Conservation (phyloP, 257 asterid species). For the Solanum verrucosum region DNA sequence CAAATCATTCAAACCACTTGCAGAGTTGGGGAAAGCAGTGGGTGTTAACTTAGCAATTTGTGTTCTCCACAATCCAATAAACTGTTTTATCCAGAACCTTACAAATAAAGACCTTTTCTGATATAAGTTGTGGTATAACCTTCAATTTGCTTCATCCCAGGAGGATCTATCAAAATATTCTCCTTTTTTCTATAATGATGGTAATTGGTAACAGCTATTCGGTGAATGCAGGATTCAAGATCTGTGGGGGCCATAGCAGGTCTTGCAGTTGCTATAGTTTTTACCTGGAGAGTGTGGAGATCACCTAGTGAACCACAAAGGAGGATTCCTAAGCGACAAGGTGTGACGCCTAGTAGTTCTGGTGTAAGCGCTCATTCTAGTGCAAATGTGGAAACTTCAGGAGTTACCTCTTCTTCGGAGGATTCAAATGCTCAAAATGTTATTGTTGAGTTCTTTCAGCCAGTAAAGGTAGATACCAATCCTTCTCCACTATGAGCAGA, state of each 20-base stretch:
- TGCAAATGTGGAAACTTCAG: conserved; percentile 28
- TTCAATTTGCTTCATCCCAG: background rate
- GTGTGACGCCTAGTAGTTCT: conserved; percentile 45
- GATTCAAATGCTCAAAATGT: conserved; percentile 62
- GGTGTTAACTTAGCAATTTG: background rate
- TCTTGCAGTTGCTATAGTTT: conserved; percentile 72
- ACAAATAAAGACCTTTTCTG: background rate
- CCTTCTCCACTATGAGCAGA: background rate
- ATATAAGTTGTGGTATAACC: background rate
- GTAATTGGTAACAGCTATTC: background rate
- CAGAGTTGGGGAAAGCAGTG: background rate
- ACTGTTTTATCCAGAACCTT: background rate
- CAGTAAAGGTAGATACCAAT: conserved; percentile 44
- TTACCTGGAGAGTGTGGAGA: conserved; percentile 84
- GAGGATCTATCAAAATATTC: background rate
- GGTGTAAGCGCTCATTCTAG: conserved; percentile 28
- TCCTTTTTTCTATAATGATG: background rate
- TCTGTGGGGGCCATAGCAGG: conserved; percentile 84
- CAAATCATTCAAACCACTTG: background rate
- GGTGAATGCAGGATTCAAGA: conserved; percentile 59
- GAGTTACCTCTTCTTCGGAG: conserved; percentile 33
- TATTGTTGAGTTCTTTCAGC: conserved; percentile 71
- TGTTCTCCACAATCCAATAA: background rate
- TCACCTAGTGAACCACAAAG: conserved; percentile 57
- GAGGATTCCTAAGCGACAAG: conserved; percentile 58